These are phyloP conservation scores for Ceratocystis albifundus DNA, from an alignment of 2,329 filamentous ascomycete species.

Conservation along the genomic window DNA sequence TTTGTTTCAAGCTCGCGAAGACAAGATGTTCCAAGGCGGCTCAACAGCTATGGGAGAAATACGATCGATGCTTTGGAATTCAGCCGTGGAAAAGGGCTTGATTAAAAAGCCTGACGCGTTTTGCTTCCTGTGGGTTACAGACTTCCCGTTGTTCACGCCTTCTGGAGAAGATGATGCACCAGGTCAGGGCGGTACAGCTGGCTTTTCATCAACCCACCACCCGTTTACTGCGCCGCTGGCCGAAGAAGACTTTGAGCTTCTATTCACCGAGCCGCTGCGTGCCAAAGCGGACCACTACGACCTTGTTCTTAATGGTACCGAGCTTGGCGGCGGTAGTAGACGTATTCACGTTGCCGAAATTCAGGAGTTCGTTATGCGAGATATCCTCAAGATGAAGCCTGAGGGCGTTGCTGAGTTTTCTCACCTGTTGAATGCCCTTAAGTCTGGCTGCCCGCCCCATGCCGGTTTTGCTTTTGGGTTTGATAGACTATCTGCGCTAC, in stretches of 20 bases:
- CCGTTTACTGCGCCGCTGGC: slow-evolving; percentile 85
- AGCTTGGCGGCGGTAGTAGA: slow-evolving; percentile 83
- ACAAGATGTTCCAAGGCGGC: slow-evolving; percentile 55
- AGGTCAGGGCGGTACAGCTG: slow-evolving; percentile 69
- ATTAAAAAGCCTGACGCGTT: slow-evolving; percentile 41
- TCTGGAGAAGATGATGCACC: slow-evolving; percentile 43
- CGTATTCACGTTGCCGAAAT: slow-evolving; percentile 78
- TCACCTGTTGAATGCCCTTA: slow-evolving; percentile 71
- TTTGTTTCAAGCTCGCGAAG: slow-evolving; percentile 65
- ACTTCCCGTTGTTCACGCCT: slow-evolving; percentile 88
- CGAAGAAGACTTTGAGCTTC: slow-evolving; percentile 57
- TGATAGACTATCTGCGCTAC: slow-evolving; percentile 69
- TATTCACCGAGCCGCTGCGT: slow-evolving; percentile 58
- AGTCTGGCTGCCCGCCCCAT: slow-evolving; percentile 83
- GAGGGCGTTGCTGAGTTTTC: slow-evolving; percentile 67
- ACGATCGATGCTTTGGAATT: slow-evolving; percentile 56
- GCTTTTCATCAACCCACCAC: slow-evolving; percentile 81
- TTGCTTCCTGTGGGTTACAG: slow-evolving; percentile 71
- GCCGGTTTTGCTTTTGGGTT: slow-evolving; percentile 89
- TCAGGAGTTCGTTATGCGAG: slow-evolving; percentile 73
- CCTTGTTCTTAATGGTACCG: slow-evolving; percentile 86
- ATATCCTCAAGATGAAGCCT: slow-evolving; percentile 68
- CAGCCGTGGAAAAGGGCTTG: slow-evolving; percentile 52
- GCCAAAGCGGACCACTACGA: slow-evolving; percentile 86
- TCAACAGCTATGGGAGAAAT: slow-evolving; percentile 62